Evolutionary conservation across 2,329 filamentous ascomycete species (phyloP).

Genomic region (Fulvia fulva): DNA sequence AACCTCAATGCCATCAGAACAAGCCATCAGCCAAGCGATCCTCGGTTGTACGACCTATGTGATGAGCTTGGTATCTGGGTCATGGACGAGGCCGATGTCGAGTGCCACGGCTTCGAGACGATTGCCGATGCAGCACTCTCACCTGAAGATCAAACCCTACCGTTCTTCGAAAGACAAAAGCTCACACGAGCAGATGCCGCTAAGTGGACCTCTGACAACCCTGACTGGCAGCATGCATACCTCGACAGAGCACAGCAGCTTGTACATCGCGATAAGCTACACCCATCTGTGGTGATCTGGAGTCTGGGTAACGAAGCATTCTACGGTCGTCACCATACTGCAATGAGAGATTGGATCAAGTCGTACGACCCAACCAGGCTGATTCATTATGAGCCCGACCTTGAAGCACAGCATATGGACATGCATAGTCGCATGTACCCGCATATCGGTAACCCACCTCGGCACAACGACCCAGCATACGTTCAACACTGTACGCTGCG

Average conservation of each 20-base stretch:
- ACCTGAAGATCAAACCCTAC: conserved; percentile 53
- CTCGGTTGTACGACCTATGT: conserved; percentile 55
- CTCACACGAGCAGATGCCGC: conserved; percentile 54
- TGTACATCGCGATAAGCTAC: conserved; percentile 66
- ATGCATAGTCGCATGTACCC: conserved; percentile 69
- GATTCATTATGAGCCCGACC: conserved; percentile 65
- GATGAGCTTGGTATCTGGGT: conserved; percentile 67
- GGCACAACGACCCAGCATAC: no score
- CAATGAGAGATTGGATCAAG: conserved; percentile 64
- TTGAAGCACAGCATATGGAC: conserved; percentile 56
- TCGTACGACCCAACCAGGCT: conserved; percentile 54
- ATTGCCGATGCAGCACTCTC: conserved; percentile 28
- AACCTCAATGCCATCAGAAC: conserved; percentile 69
- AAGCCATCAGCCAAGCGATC: conserved; percentile 65
- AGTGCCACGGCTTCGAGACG: conserved; percentile 44
- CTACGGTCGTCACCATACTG: conserved; percentile 63
- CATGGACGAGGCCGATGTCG: conserved; percentile 53
- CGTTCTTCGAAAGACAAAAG: conserved; percentile 45
- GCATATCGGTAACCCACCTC: conserved; percentile 37
- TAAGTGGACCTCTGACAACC: conserved; percentile 59
- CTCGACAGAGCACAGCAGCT: conserved; percentile 63
- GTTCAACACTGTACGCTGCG: no score
- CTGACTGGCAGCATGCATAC: conserved; percentile 60
- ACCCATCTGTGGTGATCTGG: conserved; percentile 69
- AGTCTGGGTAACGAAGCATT: conserved; percentile 70